Evolutionary conservation across 2,329 filamentous ascomycete species (phyloP).

Genomic region (Helotiales sp.): DNA sequence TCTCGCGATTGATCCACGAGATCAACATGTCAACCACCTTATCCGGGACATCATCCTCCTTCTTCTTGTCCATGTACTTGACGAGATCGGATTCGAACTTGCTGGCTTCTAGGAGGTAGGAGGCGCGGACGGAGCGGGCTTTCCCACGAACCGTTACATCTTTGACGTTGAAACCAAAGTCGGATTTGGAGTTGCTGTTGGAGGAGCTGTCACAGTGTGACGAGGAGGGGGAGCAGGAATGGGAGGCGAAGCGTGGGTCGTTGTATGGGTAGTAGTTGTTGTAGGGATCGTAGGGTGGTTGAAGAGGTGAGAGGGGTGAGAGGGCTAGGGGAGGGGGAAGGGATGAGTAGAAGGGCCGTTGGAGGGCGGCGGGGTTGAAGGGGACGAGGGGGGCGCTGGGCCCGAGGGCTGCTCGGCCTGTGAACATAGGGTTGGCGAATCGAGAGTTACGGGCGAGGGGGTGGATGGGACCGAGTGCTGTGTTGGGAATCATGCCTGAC

Average conservation of each 20-base stretch:
- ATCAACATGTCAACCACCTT: slow-evolving; percentile 35
- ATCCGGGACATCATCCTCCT: slow-evolving; percentile 33
- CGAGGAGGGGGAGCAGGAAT: neutral
- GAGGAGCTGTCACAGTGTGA: neutral
- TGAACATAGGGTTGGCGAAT: slow-evolving; percentile 1
- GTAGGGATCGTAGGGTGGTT: neutral
- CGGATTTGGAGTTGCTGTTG: slow-evolving; percentile 5
- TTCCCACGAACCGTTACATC: slow-evolving; percentile 37
- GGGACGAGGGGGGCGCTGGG: neutral
- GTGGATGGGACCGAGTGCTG: neutral
- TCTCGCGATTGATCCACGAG: slow-evolving; percentile 38
- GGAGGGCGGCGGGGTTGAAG: slow-evolving; percentile 1
- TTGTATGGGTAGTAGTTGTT: neutral
- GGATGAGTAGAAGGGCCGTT: neutral
- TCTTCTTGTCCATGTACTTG: slow-evolving; percentile 38
- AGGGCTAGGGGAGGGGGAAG: neutral
- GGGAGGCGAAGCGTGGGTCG: neutral
- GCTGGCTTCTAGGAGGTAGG: slow-evolving; percentile 32
- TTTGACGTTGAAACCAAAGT: slow-evolving; percentile 35
- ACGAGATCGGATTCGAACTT: slow-evolving; percentile 39
- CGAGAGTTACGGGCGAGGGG: neutral
- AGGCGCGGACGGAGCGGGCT: slow-evolving; percentile 32
- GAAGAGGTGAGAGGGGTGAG: neutral
- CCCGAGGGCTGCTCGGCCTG: neutral
- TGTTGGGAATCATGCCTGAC: neutral